These are phyloP conservation scores for Alternaria gaisen DNA, from an alignment of 2,329 filamentous ascomycete species.

Conservation along the genomic window DNA sequence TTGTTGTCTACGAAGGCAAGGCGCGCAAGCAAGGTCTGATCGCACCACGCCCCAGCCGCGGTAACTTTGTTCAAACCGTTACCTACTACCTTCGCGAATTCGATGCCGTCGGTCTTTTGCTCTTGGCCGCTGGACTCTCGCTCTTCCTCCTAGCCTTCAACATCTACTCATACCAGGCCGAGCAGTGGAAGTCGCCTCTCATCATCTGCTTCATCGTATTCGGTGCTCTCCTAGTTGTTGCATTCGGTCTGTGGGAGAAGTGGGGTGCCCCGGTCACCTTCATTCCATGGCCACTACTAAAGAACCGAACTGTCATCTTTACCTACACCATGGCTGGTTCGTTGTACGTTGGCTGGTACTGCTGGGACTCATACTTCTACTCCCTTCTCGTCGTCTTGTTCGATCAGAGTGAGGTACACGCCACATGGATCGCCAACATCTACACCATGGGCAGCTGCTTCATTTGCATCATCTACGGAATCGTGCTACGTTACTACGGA, in stretches of 20 bases:
- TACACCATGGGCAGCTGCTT: constrained; percentile 52
- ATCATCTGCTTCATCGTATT: constrained; percentile 56
- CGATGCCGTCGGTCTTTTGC: constrained; percentile 68
- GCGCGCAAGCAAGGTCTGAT: constrained; percentile 66
- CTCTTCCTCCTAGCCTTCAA: constrained; percentile 75
- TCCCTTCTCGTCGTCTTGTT: constrained; percentile 53
- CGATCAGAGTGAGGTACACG: constrained; percentile 42
- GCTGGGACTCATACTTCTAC: constrained; percentile 55
- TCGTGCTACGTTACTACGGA: constrained; percentile 40
- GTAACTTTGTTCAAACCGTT: constrained; percentile 59
- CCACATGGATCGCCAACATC: constrained; percentile 53
- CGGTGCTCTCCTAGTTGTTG: constrained; percentile 47
- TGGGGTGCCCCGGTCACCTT: constrained; percentile 53
- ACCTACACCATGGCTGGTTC: constrained; percentile 60
- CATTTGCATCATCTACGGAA: constrained; percentile 42
- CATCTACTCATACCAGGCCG: constrained; percentile 54
- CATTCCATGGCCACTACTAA: constrained; percentile 59
- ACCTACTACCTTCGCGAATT: constrained; percentile 69
- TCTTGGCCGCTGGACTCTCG: constrained; percentile 68
- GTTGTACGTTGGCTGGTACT: constrained; percentile 45
- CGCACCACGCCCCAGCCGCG: constrained; percentile 54
- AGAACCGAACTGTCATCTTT: constrained; percentile 62
- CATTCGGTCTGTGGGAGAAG: constrained; percentile 54
- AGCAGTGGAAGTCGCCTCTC: constrained; percentile 47
- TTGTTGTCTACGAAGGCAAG: constrained; percentile 67